Conservation (phyloP, 768 basidiomycete species). For the Lactarius hatsudake region DNA sequence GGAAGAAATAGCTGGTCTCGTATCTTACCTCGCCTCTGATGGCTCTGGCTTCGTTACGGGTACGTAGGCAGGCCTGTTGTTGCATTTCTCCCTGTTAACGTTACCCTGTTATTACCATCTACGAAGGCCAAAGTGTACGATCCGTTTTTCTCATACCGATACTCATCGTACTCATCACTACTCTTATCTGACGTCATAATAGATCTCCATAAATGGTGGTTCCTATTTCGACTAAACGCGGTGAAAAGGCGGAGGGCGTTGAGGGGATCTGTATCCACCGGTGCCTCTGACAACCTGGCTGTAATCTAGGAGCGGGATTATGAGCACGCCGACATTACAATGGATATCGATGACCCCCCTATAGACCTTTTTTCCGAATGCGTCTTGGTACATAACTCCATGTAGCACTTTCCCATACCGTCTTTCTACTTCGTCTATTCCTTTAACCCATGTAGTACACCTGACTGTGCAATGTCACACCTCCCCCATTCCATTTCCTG, state of each 20-base stretch:
- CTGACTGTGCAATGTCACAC: no score
- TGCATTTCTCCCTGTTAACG: not conserved
- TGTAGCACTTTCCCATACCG: no score
- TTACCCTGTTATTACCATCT: not conserved
- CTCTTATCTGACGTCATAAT: not conserved
- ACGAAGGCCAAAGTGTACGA: constrained; percentile 21
- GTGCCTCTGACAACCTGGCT: not conserved
- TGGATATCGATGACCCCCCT: no score
- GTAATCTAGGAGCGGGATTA: not conserved
- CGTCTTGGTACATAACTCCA: no score
- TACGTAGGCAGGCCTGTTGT: not conserved
- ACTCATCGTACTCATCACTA: not conserved
- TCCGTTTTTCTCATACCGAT: not conserved
- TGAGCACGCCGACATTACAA: not conserved
- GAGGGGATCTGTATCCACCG: not conserved
- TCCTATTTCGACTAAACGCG: constrained; percentile 4
- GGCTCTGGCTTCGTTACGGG: constrained; percentile 27
- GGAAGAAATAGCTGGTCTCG: constrained; percentile 27
- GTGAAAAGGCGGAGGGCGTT: not conserved
- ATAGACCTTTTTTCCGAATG: no score
- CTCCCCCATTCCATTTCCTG: no score
- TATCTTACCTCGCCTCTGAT: constrained; percentile 27
- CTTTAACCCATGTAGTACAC: no score
- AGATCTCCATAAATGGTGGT: constrained; percentile 19
- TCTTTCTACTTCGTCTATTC: no score